A percentile compares a stretch with the other conserved stretches of the same genome.
phyloP scores from a whole-genome alignment of 352 stramenopile species.

The Globisporangium paddicum region DNA sequence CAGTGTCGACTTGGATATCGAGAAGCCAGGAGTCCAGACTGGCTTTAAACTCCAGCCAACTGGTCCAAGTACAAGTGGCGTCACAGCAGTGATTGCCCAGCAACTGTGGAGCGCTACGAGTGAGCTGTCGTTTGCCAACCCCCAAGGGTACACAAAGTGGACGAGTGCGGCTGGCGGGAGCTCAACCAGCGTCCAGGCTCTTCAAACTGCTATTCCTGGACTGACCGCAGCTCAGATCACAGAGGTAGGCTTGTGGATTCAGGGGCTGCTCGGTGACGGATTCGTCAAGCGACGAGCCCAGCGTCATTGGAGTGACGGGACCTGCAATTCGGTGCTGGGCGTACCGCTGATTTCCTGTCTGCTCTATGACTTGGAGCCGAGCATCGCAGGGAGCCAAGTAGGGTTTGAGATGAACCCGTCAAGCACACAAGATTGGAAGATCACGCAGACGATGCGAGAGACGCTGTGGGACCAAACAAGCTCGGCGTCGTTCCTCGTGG shows the following conservation, averaged over 20 bases:
- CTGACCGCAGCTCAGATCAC: slow-evolving; percentile 29
- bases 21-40: slow-evolving; percentile 37
- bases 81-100: slow-evolving; percentile 27
- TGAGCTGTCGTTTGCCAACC: slow-evolving; percentile 36
- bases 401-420: slow-evolving; percentile 67
- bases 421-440: slow-evolving; percentile 7
- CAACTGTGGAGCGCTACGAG: slow-evolving; percentile 44
- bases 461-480: slow-evolving; percentile 26
- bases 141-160: slow-evolving; percentile 51
- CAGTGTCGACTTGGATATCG: slow-evolving; percentile 52
- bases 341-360: slow-evolving; percentile 28
- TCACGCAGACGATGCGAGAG: slow-evolving; percentile 23
- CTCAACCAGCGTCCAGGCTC: slow-evolving; percentile 13
- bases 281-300: slow-evolving; percentile 46
- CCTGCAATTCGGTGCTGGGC: slow-evolving; percentile 42
- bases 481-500: slow-evolving; percentile 34
- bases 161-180: slow-evolving; percentile 14
- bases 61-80: slow-evolving; percentile 19
- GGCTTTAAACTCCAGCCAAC: slow-evolving; percentile 44
- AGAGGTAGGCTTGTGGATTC: slow-evolving; percentile 42
- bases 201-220: slow-evolving; percentile 18
- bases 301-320: slow-evolving; percentile 62
- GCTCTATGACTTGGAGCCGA: slow-evolving; percentile 58
- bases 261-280: slow-evolving; percentile 26
- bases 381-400: slow-evolving; percentile 31